Percentiles rank a stretch among this genome's conserved stretches.
Evolutionary conservation across 768 basidiomycete genomes (phyloP).

Genomic region (Rhizopogon rudus): DNA sequence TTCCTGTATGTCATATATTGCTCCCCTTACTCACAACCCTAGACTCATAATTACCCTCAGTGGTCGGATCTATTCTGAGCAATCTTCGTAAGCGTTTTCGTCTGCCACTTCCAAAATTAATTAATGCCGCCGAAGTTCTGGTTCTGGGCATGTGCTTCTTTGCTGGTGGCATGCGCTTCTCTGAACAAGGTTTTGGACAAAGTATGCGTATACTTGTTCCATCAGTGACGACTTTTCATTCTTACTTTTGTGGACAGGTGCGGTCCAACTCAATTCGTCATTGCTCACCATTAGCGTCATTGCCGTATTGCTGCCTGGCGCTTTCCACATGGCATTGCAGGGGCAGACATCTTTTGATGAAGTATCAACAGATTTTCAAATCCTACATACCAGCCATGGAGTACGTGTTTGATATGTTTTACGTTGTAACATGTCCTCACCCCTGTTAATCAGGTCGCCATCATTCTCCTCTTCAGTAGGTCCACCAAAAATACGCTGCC

Average conservation of each 20-base stretch:
- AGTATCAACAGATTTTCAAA: constrained; percentile 34
- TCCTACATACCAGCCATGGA: constrained; percentile 73
- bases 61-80: constrained; percentile 79
- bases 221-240: not conserved
- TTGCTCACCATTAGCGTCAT: constrained; percentile 73
- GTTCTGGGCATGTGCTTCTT: constrained; percentile 86
- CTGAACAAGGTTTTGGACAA: constrained; percentile 72
- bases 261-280: constrained; percentile 70
- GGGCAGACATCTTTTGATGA: constrained; percentile 11
- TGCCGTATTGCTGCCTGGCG: constrained; percentile 73
- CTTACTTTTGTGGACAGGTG: constrained; percentile 37
- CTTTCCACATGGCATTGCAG: constrained; percentile 61
- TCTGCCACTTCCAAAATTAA: not conserved
- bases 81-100: constrained; percentile 49
- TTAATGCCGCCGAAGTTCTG: constrained; percentile 45
- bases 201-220: constrained; percentile 37
- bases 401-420: constrained; percentile 35
- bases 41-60: constrained; percentile 29
- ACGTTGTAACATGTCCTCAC: constrained; percentile 2
- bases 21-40: not conserved
- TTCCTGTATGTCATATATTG: constrained; percentile 47
- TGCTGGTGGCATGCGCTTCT: constrained; percentile 71
- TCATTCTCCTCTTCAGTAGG: constrained; percentile 75
- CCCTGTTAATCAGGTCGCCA: constrained; percentile 47
- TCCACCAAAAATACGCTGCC: constrained; percentile 1